Evolutionary conservation across 257 asterid species (phyloP).

Genomic region (Datura wrightii): DNA sequence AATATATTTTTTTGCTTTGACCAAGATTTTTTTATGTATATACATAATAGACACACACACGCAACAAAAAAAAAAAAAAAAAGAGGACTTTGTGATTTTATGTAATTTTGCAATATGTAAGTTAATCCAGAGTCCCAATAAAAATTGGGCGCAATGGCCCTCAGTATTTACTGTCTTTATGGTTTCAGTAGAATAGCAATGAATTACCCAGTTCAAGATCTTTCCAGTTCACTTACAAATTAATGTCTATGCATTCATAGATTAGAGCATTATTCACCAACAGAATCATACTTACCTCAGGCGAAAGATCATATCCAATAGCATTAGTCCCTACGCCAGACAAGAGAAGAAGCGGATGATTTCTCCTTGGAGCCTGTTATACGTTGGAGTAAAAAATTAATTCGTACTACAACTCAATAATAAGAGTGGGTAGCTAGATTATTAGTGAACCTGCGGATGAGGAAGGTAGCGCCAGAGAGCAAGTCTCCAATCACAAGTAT

Average conservation of each 20-base stretch:
- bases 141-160: not conserved
- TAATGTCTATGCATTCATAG: not conserved
- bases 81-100: not conserved
- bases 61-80: no score
- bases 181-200: not conserved
- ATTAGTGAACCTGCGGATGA: constrained; percentile 57
- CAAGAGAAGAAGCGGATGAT: constrained; percentile 86
- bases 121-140: not conserved
- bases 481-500: constrained; percentile 72
- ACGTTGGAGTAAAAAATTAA: not conserved
- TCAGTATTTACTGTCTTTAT: not conserved
- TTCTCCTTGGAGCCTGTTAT: constrained; percentile 74
- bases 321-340: constrained; percentile 98
- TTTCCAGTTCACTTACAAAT: not conserved
- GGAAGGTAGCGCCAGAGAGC: constrained; percentile 97
- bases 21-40: not conserved
- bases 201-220: not conserved
- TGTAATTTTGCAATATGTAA: not conserved
- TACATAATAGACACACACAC: not conserved
- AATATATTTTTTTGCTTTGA: not conserved
- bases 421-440: no score
- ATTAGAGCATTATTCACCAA: not conserved
- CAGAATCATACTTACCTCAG: constrained; percentile 55
- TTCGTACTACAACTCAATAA: not conserved
- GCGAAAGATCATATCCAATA: constrained; percentile 92